A percentile compares a stretch with the other conserved stretches of the same genome.
Conservation (phyloP, 2,329 filamentous ascomycete genomes). For the Sporothrix phasma region DNA sequence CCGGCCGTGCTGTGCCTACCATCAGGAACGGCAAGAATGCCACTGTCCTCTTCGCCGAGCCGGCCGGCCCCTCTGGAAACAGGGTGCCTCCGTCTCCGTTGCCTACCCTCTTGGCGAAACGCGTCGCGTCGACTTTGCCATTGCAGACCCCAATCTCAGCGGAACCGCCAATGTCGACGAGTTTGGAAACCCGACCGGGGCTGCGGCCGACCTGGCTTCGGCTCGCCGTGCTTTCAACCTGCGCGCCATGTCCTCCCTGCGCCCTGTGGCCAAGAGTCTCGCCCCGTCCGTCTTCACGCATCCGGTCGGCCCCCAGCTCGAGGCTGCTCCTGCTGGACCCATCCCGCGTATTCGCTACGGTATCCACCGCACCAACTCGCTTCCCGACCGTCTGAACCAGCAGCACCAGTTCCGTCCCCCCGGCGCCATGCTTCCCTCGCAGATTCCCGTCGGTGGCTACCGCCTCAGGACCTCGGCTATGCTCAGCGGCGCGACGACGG, state of each 20-base stretch:
- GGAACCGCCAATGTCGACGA: slow-evolving; percentile 5
- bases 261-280: slow-evolving; percentile 55
- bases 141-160: slow-evolving; percentile 24
- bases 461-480: neutral
- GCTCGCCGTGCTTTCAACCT: slow-evolving; percentile 43
- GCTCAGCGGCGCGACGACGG: slow-evolving; percentile 15
- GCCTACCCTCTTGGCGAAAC: slow-evolving; percentile 20
- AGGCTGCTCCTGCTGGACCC: slow-evolving; percentile 31
- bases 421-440: slow-evolving; percentile 40
- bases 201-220: slow-evolving; percentile 25
- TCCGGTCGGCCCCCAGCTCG: slow-evolving; percentile 26
- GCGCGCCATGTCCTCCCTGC: slow-evolving; percentile 52
- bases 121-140: slow-evolving; percentile 35
- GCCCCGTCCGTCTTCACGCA: slow-evolving; percentile 61
- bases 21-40: neutral
- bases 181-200: slow-evolving; percentile 15
- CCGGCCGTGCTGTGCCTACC: neutral
- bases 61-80: neutral
- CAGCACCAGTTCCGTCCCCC: slow-evolving; percentile 35
- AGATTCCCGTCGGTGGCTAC: slow-evolving; percentile 28
- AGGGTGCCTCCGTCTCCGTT: neutral
- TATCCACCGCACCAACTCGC: slow-evolving; percentile 64
- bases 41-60: neutral
- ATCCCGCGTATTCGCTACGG: slow-evolving; percentile 50
- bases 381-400: slow-evolving; percentile 57